Percentiles rank a stretch among this genome's conserved stretches.
phyloP scores from a whole-genome alignment of 495 filamentous ascomycete species.

The Talaromyces adpressus region DNA sequence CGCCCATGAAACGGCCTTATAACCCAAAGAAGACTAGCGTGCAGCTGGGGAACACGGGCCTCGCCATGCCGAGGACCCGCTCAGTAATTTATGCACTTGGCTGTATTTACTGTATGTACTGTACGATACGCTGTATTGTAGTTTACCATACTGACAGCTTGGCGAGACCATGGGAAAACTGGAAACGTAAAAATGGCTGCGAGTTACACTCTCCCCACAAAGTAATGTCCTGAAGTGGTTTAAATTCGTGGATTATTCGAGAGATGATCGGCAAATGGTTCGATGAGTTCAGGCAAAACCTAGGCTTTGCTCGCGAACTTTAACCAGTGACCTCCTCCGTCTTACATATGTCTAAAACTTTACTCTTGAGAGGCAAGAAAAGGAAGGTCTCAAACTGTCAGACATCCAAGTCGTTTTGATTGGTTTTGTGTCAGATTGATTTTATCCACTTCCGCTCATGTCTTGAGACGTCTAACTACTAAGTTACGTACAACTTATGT shows the following conservation, averaged over 20 bases:
- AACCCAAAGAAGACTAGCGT: neutral
- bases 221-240: neutral
- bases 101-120: neutral
- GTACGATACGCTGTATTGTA: neutral
- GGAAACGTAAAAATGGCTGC: neutral
- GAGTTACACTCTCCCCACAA: neutral
- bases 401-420: neutral
- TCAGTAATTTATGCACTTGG: neutral
- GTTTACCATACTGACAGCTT: neutral
- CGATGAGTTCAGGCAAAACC: neutral
- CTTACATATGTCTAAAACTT: neutral
- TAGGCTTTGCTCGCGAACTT: neutral
- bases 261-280: neutral
- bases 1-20: conserved; percentile 1
- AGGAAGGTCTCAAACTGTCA: neutral
- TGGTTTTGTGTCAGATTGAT: neutral
- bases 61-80: neutral
- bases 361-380: neutral
- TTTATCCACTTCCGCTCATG: neutral
- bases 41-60: neutral
- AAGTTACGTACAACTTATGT: neutral
- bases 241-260: neutral
- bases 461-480: neutral
- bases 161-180: neutral
- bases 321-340: neutral